These are phyloP conservation scores for Pestalotiopsis sp. DNA, from an alignment of 2,329 filamentous ascomycete genomes.

Conservation along the genomic window DNA sequence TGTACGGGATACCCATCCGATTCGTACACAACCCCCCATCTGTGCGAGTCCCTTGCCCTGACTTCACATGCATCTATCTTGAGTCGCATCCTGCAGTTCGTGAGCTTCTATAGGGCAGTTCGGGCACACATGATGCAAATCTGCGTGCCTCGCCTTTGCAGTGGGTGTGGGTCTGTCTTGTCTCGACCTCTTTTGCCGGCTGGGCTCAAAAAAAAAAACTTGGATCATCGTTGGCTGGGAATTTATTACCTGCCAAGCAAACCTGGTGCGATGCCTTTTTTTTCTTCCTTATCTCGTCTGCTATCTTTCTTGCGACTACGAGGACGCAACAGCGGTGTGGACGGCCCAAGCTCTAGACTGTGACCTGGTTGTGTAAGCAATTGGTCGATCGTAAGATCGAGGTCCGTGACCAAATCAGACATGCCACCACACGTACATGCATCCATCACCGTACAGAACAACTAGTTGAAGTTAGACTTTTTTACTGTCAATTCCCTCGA, in stretches of 20 bases:
- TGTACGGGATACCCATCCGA: constrained; percentile 10
- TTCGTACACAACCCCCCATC: constrained; percentile 15
- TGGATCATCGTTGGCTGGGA: neutral
- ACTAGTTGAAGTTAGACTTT: neutral
- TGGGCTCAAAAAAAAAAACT: neutral
- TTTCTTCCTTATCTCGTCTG: neutral
- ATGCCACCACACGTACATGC: neutral
- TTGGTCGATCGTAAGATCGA: neutral
- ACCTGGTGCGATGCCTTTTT: neutral
- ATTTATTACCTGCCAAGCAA: neutral
- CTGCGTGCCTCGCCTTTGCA: neutral
- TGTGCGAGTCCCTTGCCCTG: constrained; percentile 7
- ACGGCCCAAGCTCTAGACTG: neutral
- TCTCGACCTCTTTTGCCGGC: neutral
- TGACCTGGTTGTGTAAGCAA: neutral
- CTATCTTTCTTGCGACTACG: neutral
- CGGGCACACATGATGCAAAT: neutral
- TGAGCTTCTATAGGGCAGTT: neutral
- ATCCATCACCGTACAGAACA: neutral
- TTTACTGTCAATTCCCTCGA: neutral
- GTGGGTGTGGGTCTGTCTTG: constrained; percentile 7
- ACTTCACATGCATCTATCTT: constrained; percentile 19
- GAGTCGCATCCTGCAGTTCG: constrained; percentile 16
- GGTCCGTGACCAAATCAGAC: neutral
- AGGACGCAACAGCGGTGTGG: neutral